These are phyloP conservation scores for Salmacisia buchloeana DNA, from an alignment of 1,284 basidiomycete species.

Conservation along the genomic window DNA sequence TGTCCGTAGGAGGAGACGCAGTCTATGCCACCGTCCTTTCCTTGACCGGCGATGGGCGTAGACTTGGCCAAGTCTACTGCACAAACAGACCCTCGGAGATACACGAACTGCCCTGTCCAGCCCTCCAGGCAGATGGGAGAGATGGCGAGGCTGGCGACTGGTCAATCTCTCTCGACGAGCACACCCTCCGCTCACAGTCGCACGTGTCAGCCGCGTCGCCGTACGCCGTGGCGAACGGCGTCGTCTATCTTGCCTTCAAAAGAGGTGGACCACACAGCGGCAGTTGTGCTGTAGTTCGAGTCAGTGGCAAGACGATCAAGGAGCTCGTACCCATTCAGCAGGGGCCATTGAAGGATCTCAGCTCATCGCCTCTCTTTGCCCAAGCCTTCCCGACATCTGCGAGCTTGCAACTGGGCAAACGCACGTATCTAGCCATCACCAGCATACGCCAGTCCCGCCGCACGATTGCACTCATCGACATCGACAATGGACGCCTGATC, in stretches of 20 bases:
- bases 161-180: conserved; percentile 54
- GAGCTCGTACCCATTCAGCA: conserved; percentile 1
- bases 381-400: neutral
- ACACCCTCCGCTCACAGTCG: conserved; percentile 61
- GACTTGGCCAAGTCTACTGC: conserved; percentile 63
- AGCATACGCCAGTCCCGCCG: neutral
- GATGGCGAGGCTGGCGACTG: no score
- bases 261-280: conserved; percentile 60
- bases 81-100: conserved; percentile 62
- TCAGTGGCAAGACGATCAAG: neutral
- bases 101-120: conserved; percentile 52
- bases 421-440: neutral
- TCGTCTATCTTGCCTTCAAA: conserved; percentile 61
- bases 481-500: neutral
- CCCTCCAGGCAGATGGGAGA: neutral
- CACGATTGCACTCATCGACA: neutral
- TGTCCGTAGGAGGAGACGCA: conserved; percentile 52
- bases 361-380: neutral
- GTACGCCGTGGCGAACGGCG: conserved; percentile 23
- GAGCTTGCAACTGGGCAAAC: neutral
- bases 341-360: neutral
- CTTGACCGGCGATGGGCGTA: conserved; percentile 58
- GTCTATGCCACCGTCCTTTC: conserved; percentile 64
- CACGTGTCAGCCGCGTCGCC: conserved; percentile 42
- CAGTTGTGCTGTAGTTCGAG: neutral